phyloP scores from a whole-genome alignment of 2,329 filamentous ascomycete species.

The Parastagonospora avenae region DNA sequence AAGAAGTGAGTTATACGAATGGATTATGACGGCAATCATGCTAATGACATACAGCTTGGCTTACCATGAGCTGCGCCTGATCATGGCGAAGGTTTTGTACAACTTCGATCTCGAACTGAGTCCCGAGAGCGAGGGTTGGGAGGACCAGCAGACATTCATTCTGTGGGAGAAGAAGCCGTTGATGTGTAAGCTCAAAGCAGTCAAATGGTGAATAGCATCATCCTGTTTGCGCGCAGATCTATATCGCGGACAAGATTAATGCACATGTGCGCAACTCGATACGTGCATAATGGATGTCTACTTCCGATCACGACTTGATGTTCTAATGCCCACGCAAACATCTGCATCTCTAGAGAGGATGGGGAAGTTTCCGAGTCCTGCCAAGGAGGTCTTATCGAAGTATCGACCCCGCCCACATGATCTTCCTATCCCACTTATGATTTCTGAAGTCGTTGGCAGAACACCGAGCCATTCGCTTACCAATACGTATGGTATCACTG shows the following conservation, averaged over 20 bases:
- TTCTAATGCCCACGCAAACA: too few relatives aligned
- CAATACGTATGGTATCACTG: too few relatives aligned
- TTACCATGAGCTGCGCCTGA: slow-evolving; percentile 50
- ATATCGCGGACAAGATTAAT: too few relatives aligned
- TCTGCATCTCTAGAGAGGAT: slow-evolving; percentile 1
- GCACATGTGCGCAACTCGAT: too few relatives aligned
- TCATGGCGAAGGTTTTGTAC: slow-evolving; percentile 46
- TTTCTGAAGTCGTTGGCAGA: too few relatives aligned
- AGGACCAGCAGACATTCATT: slow-evolving; percentile 39
- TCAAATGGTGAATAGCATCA: neutral
- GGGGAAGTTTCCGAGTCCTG: slow-evolving; percentile 6
- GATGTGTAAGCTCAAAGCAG: slow-evolving; percentile 36
- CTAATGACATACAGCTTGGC: slow-evolving; percentile 35
- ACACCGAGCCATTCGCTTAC: too few relatives aligned
- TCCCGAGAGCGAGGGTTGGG: slow-evolving; percentile 38
- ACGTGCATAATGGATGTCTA: too few relatives aligned
- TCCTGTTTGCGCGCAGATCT: too few relatives aligned
- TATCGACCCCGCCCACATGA: neutral
- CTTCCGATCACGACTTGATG: too few relatives aligned
- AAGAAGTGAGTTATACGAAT: slow-evolving; percentile 38
- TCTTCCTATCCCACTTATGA: too few relatives aligned
- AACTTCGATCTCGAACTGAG: slow-evolving; percentile 47
- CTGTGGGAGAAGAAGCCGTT: slow-evolving; percentile 47
- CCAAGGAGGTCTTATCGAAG: slow-evolving; percentile 14
- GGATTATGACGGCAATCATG: neutral